Evolutionary conservation across 163 green algal species (phyloP).

Genomic region (Volvox carteri): DNA sequence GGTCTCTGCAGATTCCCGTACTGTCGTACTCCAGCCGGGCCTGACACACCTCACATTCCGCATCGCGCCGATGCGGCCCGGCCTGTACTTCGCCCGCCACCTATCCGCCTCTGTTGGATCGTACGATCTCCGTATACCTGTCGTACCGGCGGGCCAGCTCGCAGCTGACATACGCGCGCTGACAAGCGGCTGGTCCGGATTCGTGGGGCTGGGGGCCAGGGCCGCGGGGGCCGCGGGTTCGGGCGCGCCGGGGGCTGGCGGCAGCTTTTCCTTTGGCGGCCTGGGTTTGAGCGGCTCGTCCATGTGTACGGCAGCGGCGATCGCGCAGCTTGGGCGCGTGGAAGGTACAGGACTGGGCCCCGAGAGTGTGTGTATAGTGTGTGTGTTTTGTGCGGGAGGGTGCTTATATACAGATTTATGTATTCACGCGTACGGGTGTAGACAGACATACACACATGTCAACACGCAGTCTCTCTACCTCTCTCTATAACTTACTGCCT

Average conservation of each 20-base stretch:
- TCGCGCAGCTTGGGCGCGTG: constrained; percentile 18
- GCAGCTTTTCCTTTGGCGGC: constrained; percentile 5
- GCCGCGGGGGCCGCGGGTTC: neutral
- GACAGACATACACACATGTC: too few species aligned
- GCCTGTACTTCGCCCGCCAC: constrained; percentile 43
- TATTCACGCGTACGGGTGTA: too few species aligned
- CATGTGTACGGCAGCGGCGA: constrained; percentile 10
- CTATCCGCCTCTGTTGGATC: constrained; percentile 19
- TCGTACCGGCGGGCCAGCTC: constrained; percentile 19
- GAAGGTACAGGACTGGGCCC: neutral
- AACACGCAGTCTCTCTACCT: neutral
- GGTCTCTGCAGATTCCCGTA: neutral
- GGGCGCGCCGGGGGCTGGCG: neutral
- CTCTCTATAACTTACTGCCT: neutral
- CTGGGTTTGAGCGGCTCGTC: neutral
- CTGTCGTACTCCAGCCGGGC: constrained; percentile 16
- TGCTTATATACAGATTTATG: too few species aligned
- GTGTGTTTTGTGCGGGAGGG: too few species aligned
- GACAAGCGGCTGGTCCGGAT: neutral
- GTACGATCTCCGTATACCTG: constrained; percentile 44
- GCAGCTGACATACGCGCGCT: constrained; percentile 9
- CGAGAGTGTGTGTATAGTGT: too few species aligned
- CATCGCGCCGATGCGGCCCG: constrained; percentile 11
- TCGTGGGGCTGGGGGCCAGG: neutral
- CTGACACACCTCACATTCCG: constrained; percentile 31